Evolutionary conservation across 2,329 filamentous ascomycete species (phyloP), one percentile per base, ranked within the genome.

Genomic region (Stylonectria norvegica): DNA sequence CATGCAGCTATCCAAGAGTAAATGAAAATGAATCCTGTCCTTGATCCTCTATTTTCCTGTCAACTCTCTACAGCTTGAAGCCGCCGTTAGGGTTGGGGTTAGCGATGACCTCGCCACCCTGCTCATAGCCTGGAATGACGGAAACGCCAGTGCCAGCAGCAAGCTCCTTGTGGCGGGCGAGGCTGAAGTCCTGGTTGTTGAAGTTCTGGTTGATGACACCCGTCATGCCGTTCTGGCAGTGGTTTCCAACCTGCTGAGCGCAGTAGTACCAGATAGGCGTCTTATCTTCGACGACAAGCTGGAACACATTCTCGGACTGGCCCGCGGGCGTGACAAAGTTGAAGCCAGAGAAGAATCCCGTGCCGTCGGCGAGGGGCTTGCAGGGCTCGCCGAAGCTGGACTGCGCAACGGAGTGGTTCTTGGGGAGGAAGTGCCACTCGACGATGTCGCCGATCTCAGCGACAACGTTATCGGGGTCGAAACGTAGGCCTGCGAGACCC

Each of bases 351-450:
- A 66, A 72, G 59, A 75, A 73, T 31, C 64, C 68, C 3, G 57
- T 50, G 20, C 55, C 53, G 44, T 60, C 60, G 36, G 55, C 53
- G 9, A 66, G 57, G 2, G 70, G 70, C 40, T 57, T 11, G 60
- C 72, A 75, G 16, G 69, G 69, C 31, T 62, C 48, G 37, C 46
- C 63, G 45, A 72, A 72, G 54, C 55, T 62, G 25, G 67, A 68
- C 55, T 70, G 61, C 2, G 52, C 65, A 29, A 79, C 63, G 14
- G 68, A 69, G 67, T 78, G 76, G 61, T 72, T 75, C 42, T 50
- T 55, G 7, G 75, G 68, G 47, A 69, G 70, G 65, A 73, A 79
- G 53, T 74, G 70, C 64, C 71, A 80, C 62, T 79, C 73, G 42
- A 80, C 57, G 4, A 72, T 48, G 44, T 76, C 72, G 43, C 75